Conservation (phyloP, 116 monocot genomes). For the Dioscorea cayenensis region DNA sequence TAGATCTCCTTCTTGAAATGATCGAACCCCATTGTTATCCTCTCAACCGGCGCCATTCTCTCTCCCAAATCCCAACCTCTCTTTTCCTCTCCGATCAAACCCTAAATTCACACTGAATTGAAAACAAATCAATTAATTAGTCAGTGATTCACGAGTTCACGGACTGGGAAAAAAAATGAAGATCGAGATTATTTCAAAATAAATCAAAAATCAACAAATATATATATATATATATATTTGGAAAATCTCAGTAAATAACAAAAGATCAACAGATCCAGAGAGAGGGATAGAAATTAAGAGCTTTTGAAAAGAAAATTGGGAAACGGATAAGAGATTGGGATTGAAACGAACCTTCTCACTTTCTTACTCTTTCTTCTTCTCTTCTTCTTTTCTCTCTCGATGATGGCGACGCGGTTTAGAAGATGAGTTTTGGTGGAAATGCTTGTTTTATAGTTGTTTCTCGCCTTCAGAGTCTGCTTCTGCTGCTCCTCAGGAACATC, state of each 20-base stretch:
- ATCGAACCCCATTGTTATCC: constrained; percentile 56
- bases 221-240: no score
- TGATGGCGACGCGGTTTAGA: no score
- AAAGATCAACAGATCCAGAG: not conserved
- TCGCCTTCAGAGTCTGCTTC: no score
- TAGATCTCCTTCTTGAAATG: constrained; percentile 79
- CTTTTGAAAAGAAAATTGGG: not conserved
- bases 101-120: not conserved
- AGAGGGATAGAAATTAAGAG: not conserved
- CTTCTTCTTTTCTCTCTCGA: no score
- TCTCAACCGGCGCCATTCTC: constrained; percentile 60
- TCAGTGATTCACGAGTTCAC: not conserved
- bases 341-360: no score
- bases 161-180: not conserved
- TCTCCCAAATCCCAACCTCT: constrained; percentile 12
- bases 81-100: not conserved
- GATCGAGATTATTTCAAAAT: not conserved
- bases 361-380: no score
- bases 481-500: no score
- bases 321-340: no score
- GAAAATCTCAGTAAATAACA: not conserved
- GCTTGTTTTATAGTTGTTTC: no score
- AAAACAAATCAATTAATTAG: not conserved
- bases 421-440: no score
- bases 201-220: not conserved